phyloP scores from a whole-genome alignment of 164 flowering plant genomes.

The Annona cherimola region DNA sequence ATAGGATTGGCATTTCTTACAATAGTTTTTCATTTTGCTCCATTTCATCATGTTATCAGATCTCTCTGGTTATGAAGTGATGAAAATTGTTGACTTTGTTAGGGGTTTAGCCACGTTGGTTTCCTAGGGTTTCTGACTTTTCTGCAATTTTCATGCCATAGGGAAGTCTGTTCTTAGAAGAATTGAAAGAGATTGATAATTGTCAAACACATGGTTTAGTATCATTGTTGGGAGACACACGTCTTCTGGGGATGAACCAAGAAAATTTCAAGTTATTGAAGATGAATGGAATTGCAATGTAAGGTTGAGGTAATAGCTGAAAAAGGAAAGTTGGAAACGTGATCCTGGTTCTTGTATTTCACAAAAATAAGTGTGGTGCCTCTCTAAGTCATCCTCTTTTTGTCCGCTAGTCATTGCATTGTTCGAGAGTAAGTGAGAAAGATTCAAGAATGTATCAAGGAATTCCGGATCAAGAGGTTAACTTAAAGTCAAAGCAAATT shows the following conservation, averaged over 20 bases:
- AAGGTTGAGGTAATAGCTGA: neutral
- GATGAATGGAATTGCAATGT: neutral
- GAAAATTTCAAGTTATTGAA: neutral
- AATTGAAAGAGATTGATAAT: neutral
- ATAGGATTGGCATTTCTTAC: neutral
- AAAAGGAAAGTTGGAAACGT: conserved; percentile 5
- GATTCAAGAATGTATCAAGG: neutral
- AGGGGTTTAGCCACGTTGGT: neutral
- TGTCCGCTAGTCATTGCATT: neutral
- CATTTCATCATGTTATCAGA: neutral
- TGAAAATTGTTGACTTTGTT: neutral
- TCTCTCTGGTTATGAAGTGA: neutral
- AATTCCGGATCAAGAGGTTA: conserved; percentile 8
- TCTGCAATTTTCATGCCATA: neutral
- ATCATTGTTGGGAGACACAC: too few species aligned
- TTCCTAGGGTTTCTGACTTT: neutral
- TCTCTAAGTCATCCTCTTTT: neutral
- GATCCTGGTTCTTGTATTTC: neutral
- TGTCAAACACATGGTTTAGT: neutral
- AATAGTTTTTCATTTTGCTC: neutral
- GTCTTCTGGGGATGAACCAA: too few species aligned
- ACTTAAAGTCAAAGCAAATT: neutral
- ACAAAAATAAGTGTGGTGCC: neutral
- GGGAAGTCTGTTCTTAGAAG: neutral
- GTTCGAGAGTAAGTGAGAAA: neutral